These are phyloP conservation scores for Rhizopogon vulgaris DNA, from an alignment of 768 basidiomycete genomes.

Conservation along the genomic window DNA sequence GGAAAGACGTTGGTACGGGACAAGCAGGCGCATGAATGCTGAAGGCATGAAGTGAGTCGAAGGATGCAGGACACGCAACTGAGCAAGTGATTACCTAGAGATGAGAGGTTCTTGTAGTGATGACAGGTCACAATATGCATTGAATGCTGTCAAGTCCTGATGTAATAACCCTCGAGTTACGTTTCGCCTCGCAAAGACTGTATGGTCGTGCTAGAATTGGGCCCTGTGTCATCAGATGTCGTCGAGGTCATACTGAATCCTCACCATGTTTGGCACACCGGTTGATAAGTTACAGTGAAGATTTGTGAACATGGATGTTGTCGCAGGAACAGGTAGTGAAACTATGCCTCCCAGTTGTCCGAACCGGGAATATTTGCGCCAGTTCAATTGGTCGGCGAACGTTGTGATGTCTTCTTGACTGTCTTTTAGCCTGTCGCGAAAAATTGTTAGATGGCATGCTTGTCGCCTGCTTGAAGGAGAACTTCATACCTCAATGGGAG, in stretches of 20 bases:
- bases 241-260: too few species aligned
- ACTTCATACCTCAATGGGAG: constrained; percentile 49
- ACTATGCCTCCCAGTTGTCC: constrained; percentile 51
- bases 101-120: constrained; percentile 25
- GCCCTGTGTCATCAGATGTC: background rate
- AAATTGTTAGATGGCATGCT: background rate
- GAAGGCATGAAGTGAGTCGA: constrained; percentile 5
- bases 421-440: constrained; percentile 26
- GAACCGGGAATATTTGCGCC: constrained; percentile 48
- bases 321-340: constrained; percentile 29
- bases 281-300: constrained; percentile 37
- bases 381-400: constrained; percentile 44
- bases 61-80: background rate
- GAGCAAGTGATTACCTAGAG: constrained; percentile 27
- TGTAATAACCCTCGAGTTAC: constrained; percentile 57
- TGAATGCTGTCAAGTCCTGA: constrained; percentile 29
- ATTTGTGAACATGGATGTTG: constrained; percentile 21
- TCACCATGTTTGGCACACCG: constrained; percentile 9
- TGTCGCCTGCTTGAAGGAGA: background rate
- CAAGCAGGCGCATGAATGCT: constrained; percentile 48
- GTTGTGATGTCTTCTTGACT: constrained; percentile 35
- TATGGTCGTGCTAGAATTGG: constrained; percentile 10
- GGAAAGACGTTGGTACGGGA: constrained; percentile 58
- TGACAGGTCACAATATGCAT: constrained; percentile 31
- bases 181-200: constrained; percentile 38